These are phyloP conservation scores for Stereocaulon alpinum DNA, from an alignment of 495 filamentous ascomycete genomes.

Conservation along the genomic window DNA sequence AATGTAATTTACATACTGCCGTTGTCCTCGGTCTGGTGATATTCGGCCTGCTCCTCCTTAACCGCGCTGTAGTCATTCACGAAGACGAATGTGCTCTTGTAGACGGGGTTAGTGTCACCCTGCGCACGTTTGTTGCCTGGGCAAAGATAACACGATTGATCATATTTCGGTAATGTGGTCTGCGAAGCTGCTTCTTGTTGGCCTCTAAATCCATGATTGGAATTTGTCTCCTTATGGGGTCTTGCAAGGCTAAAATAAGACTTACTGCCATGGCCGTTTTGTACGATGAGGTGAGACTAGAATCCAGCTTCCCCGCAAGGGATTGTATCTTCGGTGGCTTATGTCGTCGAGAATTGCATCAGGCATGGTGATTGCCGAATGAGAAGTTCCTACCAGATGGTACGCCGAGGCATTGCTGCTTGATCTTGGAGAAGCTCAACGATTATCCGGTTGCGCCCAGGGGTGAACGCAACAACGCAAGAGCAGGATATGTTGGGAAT, in stretches of 20 bases:
- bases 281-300: conserved; percentile 92
- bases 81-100: conserved; percentile 81
- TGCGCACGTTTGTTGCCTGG: conserved; percentile 87
- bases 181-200: conserved; percentile 77
- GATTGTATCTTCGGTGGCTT: conserved; percentile 91
- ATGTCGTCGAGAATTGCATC: conserved; percentile 86
- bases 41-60: conserved; percentile 78
- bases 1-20: conserved; percentile 32
- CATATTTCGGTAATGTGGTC: conserved; percentile 66
- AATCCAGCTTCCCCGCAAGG: conserved; percentile 77
- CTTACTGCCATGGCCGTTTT: conserved; percentile 97
- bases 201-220: conserved; percentile 46
- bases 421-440: background rate
- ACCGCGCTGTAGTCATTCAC: conserved; percentile 98
- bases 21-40: conserved; percentile 41
- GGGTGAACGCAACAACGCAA: too few relatives aligned
- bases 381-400: background rate
- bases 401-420: background rate
- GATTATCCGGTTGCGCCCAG: too few relatives aligned
- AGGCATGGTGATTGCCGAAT: conserved; percentile 35
- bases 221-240: conserved; percentile 8
- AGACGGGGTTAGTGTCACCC: conserved; percentile 80
- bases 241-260: conserved; percentile 16
- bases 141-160: conserved; percentile 91
- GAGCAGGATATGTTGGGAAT: too few relatives aligned